phyloP scores from a whole-genome alignment of 75 land plant genomes.

The Gnetum montanum region DNA sequence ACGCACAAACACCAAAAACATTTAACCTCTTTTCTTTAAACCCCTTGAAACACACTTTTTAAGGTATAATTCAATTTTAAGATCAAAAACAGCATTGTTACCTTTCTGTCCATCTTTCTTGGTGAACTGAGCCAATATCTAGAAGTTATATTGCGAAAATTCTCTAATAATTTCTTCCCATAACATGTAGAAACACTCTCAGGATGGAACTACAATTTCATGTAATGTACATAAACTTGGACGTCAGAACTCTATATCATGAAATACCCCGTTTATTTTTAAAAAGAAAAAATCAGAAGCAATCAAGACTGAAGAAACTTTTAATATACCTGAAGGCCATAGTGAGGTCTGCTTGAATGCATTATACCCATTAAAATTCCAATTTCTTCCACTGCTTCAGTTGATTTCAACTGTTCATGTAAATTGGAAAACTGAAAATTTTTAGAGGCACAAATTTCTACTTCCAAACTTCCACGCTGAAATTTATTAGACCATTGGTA shows the following conservation, averaged over 20 bases:
- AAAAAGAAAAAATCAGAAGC: constrained; percentile 1
- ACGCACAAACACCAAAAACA: too few species aligned
- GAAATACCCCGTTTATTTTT: too few species aligned
- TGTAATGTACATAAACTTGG: too few species aligned
- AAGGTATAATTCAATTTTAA: too few species aligned
- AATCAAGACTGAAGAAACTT: background rate
- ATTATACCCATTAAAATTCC: constrained; percentile 75
- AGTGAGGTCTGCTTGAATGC: constrained; percentile 80
- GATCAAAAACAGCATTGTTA: too few species aligned
- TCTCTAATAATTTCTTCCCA: constrained; percentile 76
- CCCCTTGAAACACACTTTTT: too few species aligned
- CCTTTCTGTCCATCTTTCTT: constrained; percentile 9
- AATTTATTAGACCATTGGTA: too few species aligned
- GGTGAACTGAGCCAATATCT: constrained; percentile 33
- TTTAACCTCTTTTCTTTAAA: too few species aligned
- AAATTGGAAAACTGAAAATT: too few species aligned
- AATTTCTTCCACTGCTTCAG: constrained; percentile 1
- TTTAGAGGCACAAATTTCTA: background rate
- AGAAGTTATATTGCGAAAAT: constrained; percentile 67
- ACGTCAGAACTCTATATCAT: too few species aligned
- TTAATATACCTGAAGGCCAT: constrained; percentile 82
- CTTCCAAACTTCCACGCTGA: background rate
- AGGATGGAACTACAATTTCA: constrained; percentile 75
- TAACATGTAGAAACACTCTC: constrained; percentile 84
- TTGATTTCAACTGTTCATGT: too few species aligned